Conservation (phyloP, 2,329 filamentous ascomycete species). For the Nemania sp. region DNA sequence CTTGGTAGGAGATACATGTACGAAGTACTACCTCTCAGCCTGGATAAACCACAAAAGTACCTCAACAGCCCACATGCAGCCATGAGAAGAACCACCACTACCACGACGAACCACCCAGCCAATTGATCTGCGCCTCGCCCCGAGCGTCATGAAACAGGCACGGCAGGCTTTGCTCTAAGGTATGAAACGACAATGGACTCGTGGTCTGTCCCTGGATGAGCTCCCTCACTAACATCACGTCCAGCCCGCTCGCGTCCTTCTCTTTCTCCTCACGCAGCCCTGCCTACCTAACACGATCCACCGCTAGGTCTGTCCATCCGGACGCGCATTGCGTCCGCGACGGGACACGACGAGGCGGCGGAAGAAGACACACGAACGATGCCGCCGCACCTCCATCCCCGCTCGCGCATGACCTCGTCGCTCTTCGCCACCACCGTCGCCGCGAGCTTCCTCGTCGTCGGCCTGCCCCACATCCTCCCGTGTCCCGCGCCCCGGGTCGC, state of each 20-base stretch:
- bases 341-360: not conserved
- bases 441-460: constrained; percentile 90
- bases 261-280: not conserved
- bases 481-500: constrained; percentile 81
- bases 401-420: constrained; percentile 89
- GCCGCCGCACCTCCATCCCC: constrained; percentile 83
- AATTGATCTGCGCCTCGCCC: not conserved
- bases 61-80: too few relatives aligned
- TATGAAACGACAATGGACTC: not conserved
- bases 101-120: too few relatives aligned
- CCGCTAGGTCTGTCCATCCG: not conserved
- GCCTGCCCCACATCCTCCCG: constrained; percentile 84
- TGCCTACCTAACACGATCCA: not conserved
- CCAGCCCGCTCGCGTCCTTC: not conserved
- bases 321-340: not conserved
- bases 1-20: too few relatives aligned
- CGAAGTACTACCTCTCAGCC: too few relatives aligned
- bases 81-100: too few relatives aligned
- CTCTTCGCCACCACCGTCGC: constrained; percentile 93
- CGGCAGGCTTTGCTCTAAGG: not conserved
- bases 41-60: too few relatives aligned
- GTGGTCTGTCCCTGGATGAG: not conserved
- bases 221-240: not conserved
- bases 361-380: not conserved
- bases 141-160: not conserved